These are phyloP conservation scores for Ichthyophthirius multifiliis DNA, from an alignment of 169 alveolate genomes.

Conservation along the genomic window DNA sequence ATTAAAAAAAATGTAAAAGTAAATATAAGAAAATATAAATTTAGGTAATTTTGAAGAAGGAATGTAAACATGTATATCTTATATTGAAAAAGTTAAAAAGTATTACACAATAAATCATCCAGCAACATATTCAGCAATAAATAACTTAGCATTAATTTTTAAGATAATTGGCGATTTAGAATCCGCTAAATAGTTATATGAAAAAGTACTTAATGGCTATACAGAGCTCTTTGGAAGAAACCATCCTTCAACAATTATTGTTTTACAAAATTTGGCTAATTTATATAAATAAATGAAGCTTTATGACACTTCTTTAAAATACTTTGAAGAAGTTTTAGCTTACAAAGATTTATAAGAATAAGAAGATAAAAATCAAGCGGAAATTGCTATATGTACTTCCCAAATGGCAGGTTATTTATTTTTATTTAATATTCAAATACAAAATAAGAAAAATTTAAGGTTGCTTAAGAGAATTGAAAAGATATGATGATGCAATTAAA, in stretches of 20 bases:
- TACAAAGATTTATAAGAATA: neutral
- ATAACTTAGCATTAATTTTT: slow-evolving; percentile 30
- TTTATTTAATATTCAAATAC: too few species aligned
- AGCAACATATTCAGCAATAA: slow-evolving; percentile 23
- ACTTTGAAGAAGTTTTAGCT: slow-evolving; percentile 2
- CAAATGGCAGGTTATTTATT: slow-evolving; percentile 6
- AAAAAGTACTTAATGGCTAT: slow-evolving; percentile 20
- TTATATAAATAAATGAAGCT: neutral
- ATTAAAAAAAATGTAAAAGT: too few species aligned
- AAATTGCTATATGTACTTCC: neutral
- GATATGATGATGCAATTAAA: neutral
- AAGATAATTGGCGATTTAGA: slow-evolving; percentile 28
- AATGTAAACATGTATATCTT: neutral
- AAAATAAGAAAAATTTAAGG: neutral
- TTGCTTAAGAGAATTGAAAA: neutral
- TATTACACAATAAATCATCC: slow-evolving; percentile 44
- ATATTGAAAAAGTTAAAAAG: neutral
- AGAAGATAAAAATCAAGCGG: neutral
- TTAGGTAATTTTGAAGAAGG: slow-evolving; percentile 36
- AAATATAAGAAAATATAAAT: slow-evolving; percentile 14
- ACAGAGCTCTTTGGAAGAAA: slow-evolving; percentile 26
- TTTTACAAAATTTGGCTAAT: slow-evolving; percentile 36
- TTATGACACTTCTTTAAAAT: neutral
- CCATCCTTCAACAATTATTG: slow-evolving; percentile 36
- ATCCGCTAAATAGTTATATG: slow-evolving; percentile 20